Evolutionary conservation across 1,284 basidiomycete genomes (phyloP).

Genomic region (Lignosus rhinocerotis): DNA sequence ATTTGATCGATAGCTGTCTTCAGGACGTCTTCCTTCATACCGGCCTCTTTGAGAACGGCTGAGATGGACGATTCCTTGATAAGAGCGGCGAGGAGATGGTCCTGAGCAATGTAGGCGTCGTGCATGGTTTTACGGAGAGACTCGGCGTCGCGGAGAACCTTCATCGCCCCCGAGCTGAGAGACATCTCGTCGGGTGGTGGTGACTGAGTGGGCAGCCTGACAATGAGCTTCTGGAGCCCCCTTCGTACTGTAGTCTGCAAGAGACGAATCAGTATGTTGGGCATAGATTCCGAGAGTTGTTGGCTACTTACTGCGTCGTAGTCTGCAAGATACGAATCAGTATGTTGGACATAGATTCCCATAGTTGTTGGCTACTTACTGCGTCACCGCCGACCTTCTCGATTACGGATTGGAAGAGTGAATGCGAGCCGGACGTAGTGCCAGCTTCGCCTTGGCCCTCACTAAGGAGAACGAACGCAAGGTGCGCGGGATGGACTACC

Average conservation of each 20-base stretch:
- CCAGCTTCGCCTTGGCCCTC: slow-evolving; percentile 46
- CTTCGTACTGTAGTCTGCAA: slow-evolving; percentile 58
- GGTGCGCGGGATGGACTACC: slow-evolving; percentile 72
- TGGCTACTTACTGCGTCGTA: slow-evolving; percentile 57
- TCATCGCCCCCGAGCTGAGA: slow-evolving; percentile 60
- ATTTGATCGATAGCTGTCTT: slow-evolving; percentile 82
- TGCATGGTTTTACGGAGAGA: slow-evolving; percentile 85
- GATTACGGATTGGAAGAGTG: slow-evolving; percentile 76
- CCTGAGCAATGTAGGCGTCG: slow-evolving; percentile 93
- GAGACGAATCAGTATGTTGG: slow-evolving; percentile 20
- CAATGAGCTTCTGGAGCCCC: slow-evolving; percentile 66
- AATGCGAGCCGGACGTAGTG: slow-evolving; percentile 31
- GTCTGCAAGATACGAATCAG: slow-evolving; percentile 39
- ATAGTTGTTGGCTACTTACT: slow-evolving; percentile 41
- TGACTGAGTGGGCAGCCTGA: slow-evolving; percentile 79
- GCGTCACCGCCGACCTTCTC: slow-evolving; percentile 78
- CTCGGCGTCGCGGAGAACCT: slow-evolving; percentile 81
- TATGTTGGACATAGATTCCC: slow-evolving; percentile 12
- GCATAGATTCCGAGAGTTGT: slow-evolving; percentile 4
- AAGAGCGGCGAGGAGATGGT: slow-evolving; percentile 73
- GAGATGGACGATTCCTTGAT: slow-evolving; percentile 71
- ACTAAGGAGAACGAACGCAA: slow-evolving; percentile 76
- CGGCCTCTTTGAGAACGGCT: slow-evolving; percentile 72
- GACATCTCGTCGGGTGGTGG: slow-evolving; percentile 83
- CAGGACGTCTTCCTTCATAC: slow-evolving; percentile 70